Conservation (phyloP, 2,329 filamentous ascomycete genomes). For the Pseudocercospora ulei region DNA sequence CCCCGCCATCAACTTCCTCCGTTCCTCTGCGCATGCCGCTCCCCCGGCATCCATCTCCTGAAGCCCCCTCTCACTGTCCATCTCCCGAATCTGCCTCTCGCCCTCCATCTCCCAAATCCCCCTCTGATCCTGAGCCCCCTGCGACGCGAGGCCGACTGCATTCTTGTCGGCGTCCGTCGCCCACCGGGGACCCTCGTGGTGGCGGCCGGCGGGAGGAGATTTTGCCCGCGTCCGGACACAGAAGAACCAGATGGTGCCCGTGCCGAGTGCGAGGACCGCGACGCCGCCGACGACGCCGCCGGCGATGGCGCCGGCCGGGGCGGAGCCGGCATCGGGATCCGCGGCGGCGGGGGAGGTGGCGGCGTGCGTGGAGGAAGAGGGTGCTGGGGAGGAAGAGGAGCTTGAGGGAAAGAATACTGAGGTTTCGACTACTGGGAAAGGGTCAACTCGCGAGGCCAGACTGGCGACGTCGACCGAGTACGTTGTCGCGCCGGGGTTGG, state of each 20-base stretch:
- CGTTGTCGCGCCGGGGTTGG: slow-evolving; percentile 11
- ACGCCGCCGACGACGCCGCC: slow-evolving; percentile 35
- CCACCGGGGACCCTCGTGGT: no score
- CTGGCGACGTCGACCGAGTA: slow-evolving; percentile 13
- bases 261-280: slow-evolving; percentile 19
- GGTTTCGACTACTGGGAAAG: not conserved
- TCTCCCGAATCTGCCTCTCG: slow-evolving; percentile 6
- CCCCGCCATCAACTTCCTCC: slow-evolving; percentile 1
- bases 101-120: slow-evolving; percentile 15
- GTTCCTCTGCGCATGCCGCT: not conserved
- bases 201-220: not conserved
- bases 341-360: not conserved
- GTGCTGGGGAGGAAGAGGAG: not conserved
- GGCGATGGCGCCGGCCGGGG: slow-evolving; percentile 31
- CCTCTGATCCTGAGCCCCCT: slow-evolving; percentile 8
- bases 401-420: not conserved
- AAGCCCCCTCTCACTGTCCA: slow-evolving; percentile 8
- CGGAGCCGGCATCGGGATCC: not conserved
- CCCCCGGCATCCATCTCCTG: no score
- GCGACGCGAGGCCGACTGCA: not conserved
- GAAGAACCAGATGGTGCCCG: slow-evolving; percentile 14
- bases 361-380: not conserved
- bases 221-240: not conserved
- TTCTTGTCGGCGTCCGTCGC: slow-evolving; percentile 9
- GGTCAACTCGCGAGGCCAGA: slow-evolving; percentile 8